Percentiles rank a stretch among this genome's conserved stretches.
These are phyloP conservation scores for Tinospora cordifolia DNA, from an alignment of 164 flowering plant genomes.

Conservation along the genomic window DNA sequence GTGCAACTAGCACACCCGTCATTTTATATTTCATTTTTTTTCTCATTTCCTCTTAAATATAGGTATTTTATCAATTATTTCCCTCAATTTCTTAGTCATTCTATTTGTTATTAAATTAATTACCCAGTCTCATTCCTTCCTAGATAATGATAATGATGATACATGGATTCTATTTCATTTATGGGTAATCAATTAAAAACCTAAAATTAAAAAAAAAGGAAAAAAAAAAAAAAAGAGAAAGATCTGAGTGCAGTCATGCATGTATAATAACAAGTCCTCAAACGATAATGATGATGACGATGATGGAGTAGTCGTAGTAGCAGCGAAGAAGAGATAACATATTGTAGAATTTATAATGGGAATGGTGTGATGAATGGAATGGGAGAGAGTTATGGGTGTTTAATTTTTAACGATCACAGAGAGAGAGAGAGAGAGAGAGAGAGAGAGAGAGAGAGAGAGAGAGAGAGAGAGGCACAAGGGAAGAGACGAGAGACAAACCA, in stretches of 20 bases:
- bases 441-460: constrained; percentile 15
- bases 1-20: constrained; percentile 30
- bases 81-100: not conserved
- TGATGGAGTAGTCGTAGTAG: constrained; percentile 20
- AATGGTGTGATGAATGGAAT: constrained; percentile 29
- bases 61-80: not conserved
- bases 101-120: not conserved
- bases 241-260: not conserved
- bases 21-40: not conserved
- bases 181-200: not conserved
- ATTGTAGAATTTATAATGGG: constrained; percentile 8
- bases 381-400: constrained; percentile 63
- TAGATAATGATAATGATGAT: not conserved
- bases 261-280: not conserved
- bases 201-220: too few species aligned
- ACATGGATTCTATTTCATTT: not conserved
- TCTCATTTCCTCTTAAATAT: not conserved
- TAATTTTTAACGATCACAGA: constrained; percentile 17
- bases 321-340: too few species aligned
- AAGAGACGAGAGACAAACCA: constrained; percentile 1
- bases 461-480: too few species aligned
- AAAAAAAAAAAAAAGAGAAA: not conserved
- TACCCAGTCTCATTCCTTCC: too few species aligned
- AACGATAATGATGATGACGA: too few species aligned
- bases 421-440: constrained; percentile 8